Percentiles rank a stretch among this genome's conserved stretches.
These are phyloP conservation scores for Acidiella bohemica DNA, from an alignment of 495 filamentous ascomycete genomes.

Conservation along the genomic window DNA sequence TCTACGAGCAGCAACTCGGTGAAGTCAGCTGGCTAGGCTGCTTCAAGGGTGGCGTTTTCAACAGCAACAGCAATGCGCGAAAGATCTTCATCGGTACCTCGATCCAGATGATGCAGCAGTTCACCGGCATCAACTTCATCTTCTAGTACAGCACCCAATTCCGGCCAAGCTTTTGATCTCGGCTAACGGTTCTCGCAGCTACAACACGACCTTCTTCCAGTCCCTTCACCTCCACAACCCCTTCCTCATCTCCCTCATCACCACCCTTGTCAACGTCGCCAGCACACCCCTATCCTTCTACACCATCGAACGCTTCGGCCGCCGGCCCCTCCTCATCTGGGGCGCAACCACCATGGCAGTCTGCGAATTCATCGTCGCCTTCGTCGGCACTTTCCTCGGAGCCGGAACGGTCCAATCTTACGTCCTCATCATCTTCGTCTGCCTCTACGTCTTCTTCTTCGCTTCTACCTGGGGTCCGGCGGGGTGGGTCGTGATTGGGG, in stretches of 20 bases:
- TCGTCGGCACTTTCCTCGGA: slow-evolving; percentile 34
- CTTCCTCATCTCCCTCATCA: slow-evolving; percentile 70
- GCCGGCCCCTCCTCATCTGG: slow-evolving; percentile 68
- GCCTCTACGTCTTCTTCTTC: slow-evolving; percentile 44
- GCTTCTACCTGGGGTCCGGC: slow-evolving; percentile 35
- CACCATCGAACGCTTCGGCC: slow-evolving; percentile 67
- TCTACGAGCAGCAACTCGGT: slow-evolving; percentile 38
- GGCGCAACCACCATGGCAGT: slow-evolving; percentile 69
- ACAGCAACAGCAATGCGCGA: slow-evolving; percentile 50
- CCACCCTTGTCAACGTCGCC: slow-evolving; percentile 71
- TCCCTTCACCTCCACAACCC: slow-evolving; percentile 52
- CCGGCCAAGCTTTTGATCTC: too few species aligned
- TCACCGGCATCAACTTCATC: slow-evolving; percentile 35
- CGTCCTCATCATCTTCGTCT: slow-evolving; percentile 30
- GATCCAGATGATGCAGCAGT: slow-evolving; percentile 66
- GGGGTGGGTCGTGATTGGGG: slow-evolving; percentile 75
- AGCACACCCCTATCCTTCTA: slow-evolving; percentile 74
- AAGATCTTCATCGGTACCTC: slow-evolving; percentile 64
- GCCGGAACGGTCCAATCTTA: slow-evolving; percentile 19
- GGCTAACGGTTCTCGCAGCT: too few species aligned
- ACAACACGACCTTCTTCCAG: slow-evolving; percentile 77
- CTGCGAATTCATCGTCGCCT: slow-evolving; percentile 76
- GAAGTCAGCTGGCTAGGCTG: slow-evolving; percentile 48
- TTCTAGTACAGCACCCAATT: slow-evolving; percentile 57
- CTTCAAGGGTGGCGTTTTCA: slow-evolving; percentile 51